phyloP scores from a whole-genome alignment of 495 filamentous ascomycete species.

The Lineolata rhizophorae region DNA sequence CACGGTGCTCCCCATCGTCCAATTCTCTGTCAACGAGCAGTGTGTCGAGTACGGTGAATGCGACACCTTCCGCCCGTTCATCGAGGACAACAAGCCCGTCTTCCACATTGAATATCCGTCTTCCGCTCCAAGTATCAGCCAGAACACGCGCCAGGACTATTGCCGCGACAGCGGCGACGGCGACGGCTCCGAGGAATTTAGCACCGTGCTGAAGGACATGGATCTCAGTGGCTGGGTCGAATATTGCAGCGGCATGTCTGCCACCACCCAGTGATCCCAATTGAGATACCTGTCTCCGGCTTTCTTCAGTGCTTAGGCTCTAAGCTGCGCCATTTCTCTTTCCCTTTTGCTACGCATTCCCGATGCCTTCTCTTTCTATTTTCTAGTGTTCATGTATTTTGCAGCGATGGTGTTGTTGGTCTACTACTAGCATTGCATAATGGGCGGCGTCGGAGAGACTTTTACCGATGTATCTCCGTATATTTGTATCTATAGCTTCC shows the following conservation, averaged over 20 bases:
- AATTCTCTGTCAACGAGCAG: conserved; percentile 56
- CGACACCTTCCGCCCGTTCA: conserved; percentile 30
- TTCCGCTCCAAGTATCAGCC: conserved; percentile 18
- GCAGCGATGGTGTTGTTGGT: too few relatives aligned
- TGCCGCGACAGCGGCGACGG: conserved; percentile 19
- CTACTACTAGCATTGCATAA: too few relatives aligned
- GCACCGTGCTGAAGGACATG: conserved; percentile 43
- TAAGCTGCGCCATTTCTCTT: too few relatives aligned
- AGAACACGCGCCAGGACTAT: conserved; percentile 20
- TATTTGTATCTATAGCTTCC: too few relatives aligned
- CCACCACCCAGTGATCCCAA: too few relatives aligned
- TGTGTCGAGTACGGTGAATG: conserved; percentile 41
- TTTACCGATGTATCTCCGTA: too few relatives aligned
- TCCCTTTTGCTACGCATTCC: too few relatives aligned
- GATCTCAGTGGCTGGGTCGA: conserved; percentile 35
- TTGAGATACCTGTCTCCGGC: too few relatives aligned
- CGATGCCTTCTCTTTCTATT: too few relatives aligned
- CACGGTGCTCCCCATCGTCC: conserved; percentile 29
- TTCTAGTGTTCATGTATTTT: too few relatives aligned
- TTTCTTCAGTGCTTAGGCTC: too few relatives aligned
- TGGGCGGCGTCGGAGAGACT: too few relatives aligned
- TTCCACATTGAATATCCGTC: conserved; percentile 50
- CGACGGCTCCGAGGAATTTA: conserved; percentile 24
- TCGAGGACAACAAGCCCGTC: conserved; percentile 38
- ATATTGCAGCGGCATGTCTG: conserved; percentile 10